Conservation (phyloP, 495 filamentous ascomycete species). For the Penicillium chermesinum region DNA sequence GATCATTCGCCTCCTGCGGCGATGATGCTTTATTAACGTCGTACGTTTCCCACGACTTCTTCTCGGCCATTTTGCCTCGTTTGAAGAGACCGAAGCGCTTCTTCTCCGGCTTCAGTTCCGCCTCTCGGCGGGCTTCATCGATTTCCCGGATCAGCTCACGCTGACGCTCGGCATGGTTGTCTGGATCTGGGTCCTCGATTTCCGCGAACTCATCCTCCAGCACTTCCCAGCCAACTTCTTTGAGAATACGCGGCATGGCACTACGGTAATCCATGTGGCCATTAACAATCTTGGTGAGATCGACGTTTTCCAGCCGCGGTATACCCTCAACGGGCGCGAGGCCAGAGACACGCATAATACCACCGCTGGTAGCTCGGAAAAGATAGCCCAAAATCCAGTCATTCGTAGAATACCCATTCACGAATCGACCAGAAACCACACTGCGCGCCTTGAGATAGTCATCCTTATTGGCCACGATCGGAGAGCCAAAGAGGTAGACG, state of each 20-base stretch:
- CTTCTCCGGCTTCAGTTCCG: slow-evolving; percentile 68
- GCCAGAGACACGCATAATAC: slow-evolving; percentile 87
- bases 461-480: slow-evolving; percentile 85
- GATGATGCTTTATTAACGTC: slow-evolving; percentile 47
- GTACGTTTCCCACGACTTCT: slow-evolving; percentile 95
- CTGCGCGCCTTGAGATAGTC: slow-evolving; percentile 78
- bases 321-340: slow-evolving; percentile 73
- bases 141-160: slow-evolving; percentile 93
- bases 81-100: slow-evolving; percentile 75
- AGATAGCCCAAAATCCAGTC: slow-evolving; percentile 99
- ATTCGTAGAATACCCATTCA: slow-evolving; percentile 90
- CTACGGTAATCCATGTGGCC: slow-evolving; percentile 97
- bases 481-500: slow-evolving; percentile 90
- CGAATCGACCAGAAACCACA: slow-evolving; percentile 82
- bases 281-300: slow-evolving; percentile 79
- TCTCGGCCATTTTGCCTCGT: slow-evolving; percentile 65
- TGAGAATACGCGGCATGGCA: slow-evolving; percentile 82
- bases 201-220: slow-evolving; percentile 92
- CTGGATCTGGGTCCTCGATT: slow-evolving; percentile 96
- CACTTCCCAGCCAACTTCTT: slow-evolving; percentile 82
- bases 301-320: slow-evolving; percentile 80
- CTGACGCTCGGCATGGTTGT: slow-evolving; percentile 83
- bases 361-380: slow-evolving; percentile 90
- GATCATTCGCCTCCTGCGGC: slow-evolving; percentile 21
- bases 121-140: slow-evolving; percentile 83